Conservation (phyloP, 78 protist species). For the Dictyostelium purpureum region DNA sequence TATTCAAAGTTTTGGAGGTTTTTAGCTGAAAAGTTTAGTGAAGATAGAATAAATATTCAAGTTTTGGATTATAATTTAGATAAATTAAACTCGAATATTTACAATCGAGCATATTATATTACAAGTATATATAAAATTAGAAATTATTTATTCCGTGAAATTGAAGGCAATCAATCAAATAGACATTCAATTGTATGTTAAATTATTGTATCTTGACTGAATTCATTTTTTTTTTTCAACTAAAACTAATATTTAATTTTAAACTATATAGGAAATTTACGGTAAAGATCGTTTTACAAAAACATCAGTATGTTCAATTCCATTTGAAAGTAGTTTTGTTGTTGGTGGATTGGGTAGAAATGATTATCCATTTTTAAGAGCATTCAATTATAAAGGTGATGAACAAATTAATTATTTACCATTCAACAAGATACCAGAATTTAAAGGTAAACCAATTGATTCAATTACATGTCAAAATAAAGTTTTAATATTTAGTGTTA, state of each 20-base stretch:
- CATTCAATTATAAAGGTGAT: background rate
- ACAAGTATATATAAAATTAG: background rate
- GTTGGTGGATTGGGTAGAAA: conserved; percentile 12
- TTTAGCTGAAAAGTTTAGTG: background rate
- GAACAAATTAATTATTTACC: conserved; percentile 11
- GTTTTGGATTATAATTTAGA: background rate
- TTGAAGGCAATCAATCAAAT: background rate
- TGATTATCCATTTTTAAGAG: conserved; percentile 1
- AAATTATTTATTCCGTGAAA: background rate
- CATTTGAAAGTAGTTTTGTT: conserved; percentile 5
- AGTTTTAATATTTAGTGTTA: background rate
- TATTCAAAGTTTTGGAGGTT: background rate
- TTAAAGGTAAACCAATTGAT: background rate
- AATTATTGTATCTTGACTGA: no score
- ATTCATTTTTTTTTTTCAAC: no score
- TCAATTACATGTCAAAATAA: background rate
- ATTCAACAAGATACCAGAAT: background rate
- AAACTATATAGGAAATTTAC: no score
- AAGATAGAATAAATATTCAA: no score
- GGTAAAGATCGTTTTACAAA: no score
- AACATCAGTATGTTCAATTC: conserved; percentile 17
- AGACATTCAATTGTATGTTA: background rate
- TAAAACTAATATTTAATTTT: no score
- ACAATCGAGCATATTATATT: background rate
- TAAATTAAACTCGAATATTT: background rate